A percentile compares a stretch with the other conserved stretches of the same genome.
Conservation (phyloP, 2,329 filamentous ascomycete genomes). For the Trichophyton schoenleinii region DNA sequence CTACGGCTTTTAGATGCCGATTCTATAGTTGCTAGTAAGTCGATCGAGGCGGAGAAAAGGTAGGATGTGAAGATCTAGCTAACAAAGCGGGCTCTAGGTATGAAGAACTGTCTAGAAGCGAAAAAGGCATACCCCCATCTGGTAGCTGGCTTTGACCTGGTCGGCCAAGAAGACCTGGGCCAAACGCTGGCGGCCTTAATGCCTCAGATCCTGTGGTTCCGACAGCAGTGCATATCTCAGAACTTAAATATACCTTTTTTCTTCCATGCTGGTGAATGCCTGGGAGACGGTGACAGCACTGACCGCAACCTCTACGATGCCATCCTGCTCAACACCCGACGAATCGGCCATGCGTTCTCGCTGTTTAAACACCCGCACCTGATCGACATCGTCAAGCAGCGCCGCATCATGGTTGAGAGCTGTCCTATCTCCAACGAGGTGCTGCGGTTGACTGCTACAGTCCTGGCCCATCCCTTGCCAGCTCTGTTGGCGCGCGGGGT, state of each 20-base stretch:
- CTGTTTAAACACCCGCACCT: constrained; percentile 86
- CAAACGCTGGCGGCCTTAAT: constrained; percentile 63
- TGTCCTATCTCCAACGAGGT: constrained; percentile 93
- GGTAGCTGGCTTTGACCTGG: constrained; percentile 62
- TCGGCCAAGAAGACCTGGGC: constrained; percentile 75
- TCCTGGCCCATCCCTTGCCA: constrained; percentile 63
- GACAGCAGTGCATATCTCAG: constrained; percentile 66
- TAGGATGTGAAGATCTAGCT: background rate
- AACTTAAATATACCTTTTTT: constrained; percentile 81
- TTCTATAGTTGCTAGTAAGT: background rate
- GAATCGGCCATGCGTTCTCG: constrained; percentile 81
- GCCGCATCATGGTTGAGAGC: constrained; percentile 74
- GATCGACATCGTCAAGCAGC: constrained; percentile 77
- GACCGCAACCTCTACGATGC: constrained; percentile 86
- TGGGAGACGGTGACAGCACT: constrained; percentile 65
- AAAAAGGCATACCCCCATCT: constrained; percentile 43
- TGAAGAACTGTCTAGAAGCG: constrained; percentile 75
- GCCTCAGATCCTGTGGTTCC: constrained; percentile 87
- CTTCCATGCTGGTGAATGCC: constrained; percentile 84
- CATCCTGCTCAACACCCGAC: constrained; percentile 68
- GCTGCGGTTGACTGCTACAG: constrained; percentile 61
- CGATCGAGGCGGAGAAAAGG: background rate
- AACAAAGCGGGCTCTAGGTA: constrained; percentile 25
- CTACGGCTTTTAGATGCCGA: constrained; percentile 42
- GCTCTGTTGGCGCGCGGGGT: constrained; percentile 77